These are phyloP conservation scores for Phialophora chinensis DNA, from an alignment of 2,329 filamentous ascomycete species.

Conservation along the genomic window DNA sequence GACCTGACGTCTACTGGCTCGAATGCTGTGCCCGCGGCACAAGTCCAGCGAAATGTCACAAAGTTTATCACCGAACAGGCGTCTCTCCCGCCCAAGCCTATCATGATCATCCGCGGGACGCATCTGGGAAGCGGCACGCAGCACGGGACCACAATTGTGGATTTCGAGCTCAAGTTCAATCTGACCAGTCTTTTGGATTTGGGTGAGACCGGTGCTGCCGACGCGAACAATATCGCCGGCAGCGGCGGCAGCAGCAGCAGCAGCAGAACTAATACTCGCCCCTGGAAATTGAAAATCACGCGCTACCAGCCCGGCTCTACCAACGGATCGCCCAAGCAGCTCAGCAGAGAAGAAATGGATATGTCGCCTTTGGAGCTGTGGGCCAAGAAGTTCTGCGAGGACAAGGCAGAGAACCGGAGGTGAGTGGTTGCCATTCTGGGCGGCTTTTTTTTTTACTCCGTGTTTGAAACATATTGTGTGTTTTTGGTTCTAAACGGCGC, in stretches of 20 bases:
- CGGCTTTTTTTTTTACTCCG: too few relatives aligned
- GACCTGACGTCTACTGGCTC: constrained; percentile 33
- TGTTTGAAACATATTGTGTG: too few relatives aligned
- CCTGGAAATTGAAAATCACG: neutral
- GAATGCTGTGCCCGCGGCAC: neutral
- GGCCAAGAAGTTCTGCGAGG: constrained; percentile 39
- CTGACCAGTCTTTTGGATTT: constrained; percentile 39
- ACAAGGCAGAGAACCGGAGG: constrained; percentile 36
- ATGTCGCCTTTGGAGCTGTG: constrained; percentile 37
- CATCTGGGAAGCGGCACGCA: constrained; percentile 18
- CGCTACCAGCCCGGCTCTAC: constrained; percentile 17
- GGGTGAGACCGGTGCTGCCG: neutral
- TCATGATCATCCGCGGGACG: constrained; percentile 40
- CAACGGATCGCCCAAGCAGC: constrained; percentile 20
- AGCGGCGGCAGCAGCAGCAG: constrained; percentile 7
- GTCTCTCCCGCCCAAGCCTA: constrained; percentile 41
- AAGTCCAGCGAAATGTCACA: constrained; percentile 31
- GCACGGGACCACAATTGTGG: constrained; percentile 27
- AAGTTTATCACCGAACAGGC: constrained; percentile 42
- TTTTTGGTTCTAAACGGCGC: neutral
- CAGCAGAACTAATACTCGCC: neutral
- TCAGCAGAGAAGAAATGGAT: constrained; percentile 12
- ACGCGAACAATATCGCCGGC: neutral
- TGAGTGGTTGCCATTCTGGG: neutral
- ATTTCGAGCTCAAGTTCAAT: constrained; percentile 42